Conservation (phyloP, 2,329 filamentous ascomycete genomes). For the Aspergillus tanneri region DNA sequence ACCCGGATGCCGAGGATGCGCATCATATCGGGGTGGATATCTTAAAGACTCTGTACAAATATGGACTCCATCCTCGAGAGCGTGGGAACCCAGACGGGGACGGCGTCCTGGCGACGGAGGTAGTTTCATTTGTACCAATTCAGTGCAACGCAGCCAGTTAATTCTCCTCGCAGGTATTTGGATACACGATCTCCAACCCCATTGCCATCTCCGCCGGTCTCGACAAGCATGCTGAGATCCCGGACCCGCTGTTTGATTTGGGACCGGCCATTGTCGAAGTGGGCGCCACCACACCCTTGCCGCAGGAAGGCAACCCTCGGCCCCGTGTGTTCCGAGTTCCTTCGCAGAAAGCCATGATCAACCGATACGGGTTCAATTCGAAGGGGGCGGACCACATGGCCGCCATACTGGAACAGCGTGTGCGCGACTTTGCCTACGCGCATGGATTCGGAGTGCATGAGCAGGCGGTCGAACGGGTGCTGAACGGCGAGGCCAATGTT, state of each 20-base stretch:
- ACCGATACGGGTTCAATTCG: slow-evolving; percentile 93
- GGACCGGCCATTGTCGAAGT: slow-evolving; percentile 89
- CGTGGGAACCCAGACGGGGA: slow-evolving; percentile 60
- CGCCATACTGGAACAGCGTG: slow-evolving; percentile 70
- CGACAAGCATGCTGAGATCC: slow-evolving; percentile 90
- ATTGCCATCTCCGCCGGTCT: slow-evolving; percentile 93
- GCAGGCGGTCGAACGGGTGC: slow-evolving; percentile 66
- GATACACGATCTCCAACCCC: slow-evolving; percentile 74
- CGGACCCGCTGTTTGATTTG: slow-evolving; percentile 77
- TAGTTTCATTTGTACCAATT: slow-evolving; percentile 14
- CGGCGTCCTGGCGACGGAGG: slow-evolving; percentile 56
- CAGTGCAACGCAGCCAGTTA: not conserved
- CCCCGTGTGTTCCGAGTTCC: slow-evolving; percentile 86
- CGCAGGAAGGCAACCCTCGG: slow-evolving; percentile 82
- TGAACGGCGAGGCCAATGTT: slow-evolving; percentile 73
- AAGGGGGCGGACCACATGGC: slow-evolving; percentile 86
- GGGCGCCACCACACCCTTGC: slow-evolving; percentile 82
- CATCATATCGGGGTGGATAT: slow-evolving; percentile 74
- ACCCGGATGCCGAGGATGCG: slow-evolving; percentile 70
- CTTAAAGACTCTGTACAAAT: slow-evolving; percentile 69
- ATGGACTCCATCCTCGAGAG: slow-evolving; percentile 80
- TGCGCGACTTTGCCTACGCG: slow-evolving; percentile 72
- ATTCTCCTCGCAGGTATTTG: slow-evolving; percentile 62
- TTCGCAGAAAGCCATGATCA: slow-evolving; percentile 82
- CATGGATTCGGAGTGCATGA: slow-evolving; percentile 65